These are phyloP conservation scores for Lactarius hatsudake DNA, from an alignment of 768 basidiomycete species.

Conservation along the genomic window DNA sequence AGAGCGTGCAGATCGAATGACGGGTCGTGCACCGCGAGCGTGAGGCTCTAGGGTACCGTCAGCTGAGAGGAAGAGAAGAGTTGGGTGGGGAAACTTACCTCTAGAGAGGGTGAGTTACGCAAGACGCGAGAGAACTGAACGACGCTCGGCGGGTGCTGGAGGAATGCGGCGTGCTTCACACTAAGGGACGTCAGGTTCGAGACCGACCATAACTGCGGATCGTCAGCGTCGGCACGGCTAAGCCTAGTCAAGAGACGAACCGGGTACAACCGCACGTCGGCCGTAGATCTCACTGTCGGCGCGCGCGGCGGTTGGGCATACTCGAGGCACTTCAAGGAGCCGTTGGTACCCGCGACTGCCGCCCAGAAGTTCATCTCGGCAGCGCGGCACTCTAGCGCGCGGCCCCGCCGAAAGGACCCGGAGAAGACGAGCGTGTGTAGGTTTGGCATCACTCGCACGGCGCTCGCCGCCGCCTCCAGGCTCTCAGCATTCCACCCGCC, in stretches of 20 bases:
- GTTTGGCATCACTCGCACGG: constrained; percentile 11
- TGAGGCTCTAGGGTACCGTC: background rate
- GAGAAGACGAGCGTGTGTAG: constrained; percentile 6
- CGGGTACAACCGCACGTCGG: background rate
- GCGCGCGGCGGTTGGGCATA: background rate
- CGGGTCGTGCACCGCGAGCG: constrained; percentile 37
- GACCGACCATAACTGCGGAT: constrained; percentile 5
- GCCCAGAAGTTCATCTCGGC: constrained; percentile 8
- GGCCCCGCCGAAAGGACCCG: background rate
- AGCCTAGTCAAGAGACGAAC: background rate
- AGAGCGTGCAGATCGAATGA: constrained; percentile 1
- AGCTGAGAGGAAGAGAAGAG: background rate
- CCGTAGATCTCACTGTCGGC: background rate
- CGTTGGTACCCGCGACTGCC: background rate
- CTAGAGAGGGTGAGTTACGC: constrained; percentile 6
- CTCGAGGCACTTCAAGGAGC: background rate
- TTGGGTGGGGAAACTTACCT: background rate
- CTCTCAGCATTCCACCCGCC: background rate
- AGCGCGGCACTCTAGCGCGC: background rate
- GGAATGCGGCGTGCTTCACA: background rate
- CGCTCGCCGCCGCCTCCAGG: constrained; percentile 5
- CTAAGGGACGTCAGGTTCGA: constrained; percentile 11
- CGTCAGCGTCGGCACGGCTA: background rate
- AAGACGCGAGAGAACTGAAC: constrained; percentile 7
- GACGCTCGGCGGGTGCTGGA: constrained; percentile 10